Percentiles rank a stretch among this genome's conserved stretches.
phyloP scores from a whole-genome alignment of 495 filamentous ascomycete genomes.

The Hyphodiscus hymeniophilus region DNA sequence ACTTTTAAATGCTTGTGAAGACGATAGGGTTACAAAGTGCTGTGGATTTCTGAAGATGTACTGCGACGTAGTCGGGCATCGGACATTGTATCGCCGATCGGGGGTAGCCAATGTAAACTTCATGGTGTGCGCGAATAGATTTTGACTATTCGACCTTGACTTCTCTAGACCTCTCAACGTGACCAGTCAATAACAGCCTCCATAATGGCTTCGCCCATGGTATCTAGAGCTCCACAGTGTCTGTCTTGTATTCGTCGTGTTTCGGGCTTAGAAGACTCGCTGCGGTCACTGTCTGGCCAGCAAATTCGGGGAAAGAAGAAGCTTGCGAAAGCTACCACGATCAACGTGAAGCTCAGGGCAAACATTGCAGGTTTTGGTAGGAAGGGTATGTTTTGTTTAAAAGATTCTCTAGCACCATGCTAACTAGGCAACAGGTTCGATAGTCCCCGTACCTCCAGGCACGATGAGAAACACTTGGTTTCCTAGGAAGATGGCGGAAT shows the following conservation, averaged over 20 bases:
- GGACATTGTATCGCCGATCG: no score
- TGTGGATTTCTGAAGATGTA: no score
- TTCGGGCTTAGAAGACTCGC: conserved; percentile 5
- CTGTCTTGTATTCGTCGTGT: conserved; percentile 21
- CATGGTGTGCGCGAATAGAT: neutral
- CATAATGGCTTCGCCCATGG: conserved; percentile 21
- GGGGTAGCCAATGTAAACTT: neutral
- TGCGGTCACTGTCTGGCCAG: conserved; percentile 17
- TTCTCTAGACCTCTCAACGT: neutral
- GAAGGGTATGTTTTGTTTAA: conserved; percentile 31
- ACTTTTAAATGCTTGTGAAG: neutral
- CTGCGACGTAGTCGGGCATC: no score
- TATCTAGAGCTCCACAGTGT: conserved; percentile 20
- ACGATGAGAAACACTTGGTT: conserved; percentile 50
- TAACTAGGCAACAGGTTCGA: conserved; percentile 33
- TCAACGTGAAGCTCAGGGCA: conserved; percentile 44
- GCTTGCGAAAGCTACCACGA: conserved; percentile 35
- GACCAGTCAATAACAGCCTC: neutral
- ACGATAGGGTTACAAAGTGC: neutral
- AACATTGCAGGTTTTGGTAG: conserved; percentile 45
- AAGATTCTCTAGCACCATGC: neutral
- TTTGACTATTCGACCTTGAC: neutral
- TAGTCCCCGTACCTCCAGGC: conserved; percentile 44
- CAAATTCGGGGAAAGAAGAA: conserved; percentile 48
- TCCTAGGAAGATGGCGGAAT: conserved; percentile 44